phyloP scores from a whole-genome alignment of 2,329 filamentous ascomycete species.

The Exophiala aquamarina region DNA sequence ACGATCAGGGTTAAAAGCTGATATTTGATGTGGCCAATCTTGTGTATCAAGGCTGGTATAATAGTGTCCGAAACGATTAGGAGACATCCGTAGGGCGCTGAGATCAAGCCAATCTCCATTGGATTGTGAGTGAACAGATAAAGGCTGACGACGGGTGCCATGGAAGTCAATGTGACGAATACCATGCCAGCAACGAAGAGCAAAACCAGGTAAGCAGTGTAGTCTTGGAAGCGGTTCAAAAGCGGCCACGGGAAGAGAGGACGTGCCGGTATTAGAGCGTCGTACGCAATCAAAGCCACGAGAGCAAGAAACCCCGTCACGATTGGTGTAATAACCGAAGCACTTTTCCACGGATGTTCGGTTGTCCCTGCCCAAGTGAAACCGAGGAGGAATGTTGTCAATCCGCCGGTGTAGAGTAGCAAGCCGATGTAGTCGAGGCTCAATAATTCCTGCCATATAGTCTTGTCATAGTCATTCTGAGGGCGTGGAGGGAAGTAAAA shows the following conservation, averaged over 20 bases:
- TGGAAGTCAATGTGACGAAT: slow-evolving; percentile 7
- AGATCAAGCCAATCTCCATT: slow-evolving; percentile 13
- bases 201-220: slow-evolving; percentile 6
- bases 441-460: slow-evolving; percentile 35
- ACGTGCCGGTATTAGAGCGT: neutral
- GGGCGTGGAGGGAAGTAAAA: slow-evolving; percentile 52
- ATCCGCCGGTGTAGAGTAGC: slow-evolving; percentile 7
- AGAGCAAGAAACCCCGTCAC: slow-evolving; percentile 7
- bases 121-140: slow-evolving; percentile 13
- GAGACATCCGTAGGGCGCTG: slow-evolving; percentile 6
- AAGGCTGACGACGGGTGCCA: slow-evolving; percentile 9
- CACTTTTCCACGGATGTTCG: slow-evolving; percentile 6
- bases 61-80: slow-evolving; percentile 10
- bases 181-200: slow-evolving; percentile 11
- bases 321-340: slow-evolving; percentile 9
- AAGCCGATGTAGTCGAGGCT: slow-evolving; percentile 13
- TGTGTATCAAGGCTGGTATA: neutral
- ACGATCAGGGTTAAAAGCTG: slow-evolving; percentile 8
- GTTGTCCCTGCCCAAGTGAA: slow-evolving; percentile 13
- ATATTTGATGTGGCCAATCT: slow-evolving; percentile 4
- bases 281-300: slow-evolving; percentile 8
- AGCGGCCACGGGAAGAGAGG: slow-evolving; percentile 10
- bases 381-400: slow-evolving; percentile 8
- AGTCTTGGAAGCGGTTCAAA: slow-evolving; percentile 4
- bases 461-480: slow-evolving; percentile 37